A percentile compares a stretch with the other conserved stretches of the same genome.
These are phyloP conservation scores for Diaporthe citrichinensis DNA, from an alignment of 2,329 filamentous ascomycete species.

Conservation along the genomic window DNA sequence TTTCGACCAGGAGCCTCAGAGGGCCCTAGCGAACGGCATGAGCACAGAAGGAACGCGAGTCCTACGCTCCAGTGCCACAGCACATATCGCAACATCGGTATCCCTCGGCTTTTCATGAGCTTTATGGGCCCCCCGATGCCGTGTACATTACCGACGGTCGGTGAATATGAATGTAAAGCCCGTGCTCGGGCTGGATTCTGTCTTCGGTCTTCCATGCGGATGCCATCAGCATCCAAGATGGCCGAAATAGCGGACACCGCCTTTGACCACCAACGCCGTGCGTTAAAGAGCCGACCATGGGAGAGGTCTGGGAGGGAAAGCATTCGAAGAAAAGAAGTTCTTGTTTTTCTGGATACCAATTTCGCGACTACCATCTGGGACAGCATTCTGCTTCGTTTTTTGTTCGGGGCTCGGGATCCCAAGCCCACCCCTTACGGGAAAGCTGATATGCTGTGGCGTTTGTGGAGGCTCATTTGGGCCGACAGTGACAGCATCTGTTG, in stretches of 20 bases:
- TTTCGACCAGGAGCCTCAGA: not conserved
- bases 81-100: not conserved
- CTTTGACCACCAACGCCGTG: not conserved
- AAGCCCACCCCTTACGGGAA: not conserved
- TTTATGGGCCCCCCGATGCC: not conserved
- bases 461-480: conserved; percentile 12
- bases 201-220: not conserved
- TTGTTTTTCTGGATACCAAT: conserved; percentile 22
- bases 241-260: not conserved
- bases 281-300: not conserved
- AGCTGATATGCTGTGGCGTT: conserved; percentile 20
- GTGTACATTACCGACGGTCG: conserved; percentile 9
- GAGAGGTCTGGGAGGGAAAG: not conserved
- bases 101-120: not conserved
- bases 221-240: not conserved
- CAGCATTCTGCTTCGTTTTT: conserved; percentile 12
- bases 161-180: not conserved
- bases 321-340: not conserved
- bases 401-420: not conserved
- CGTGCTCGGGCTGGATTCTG: not conserved
- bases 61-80: conserved; percentile 9
- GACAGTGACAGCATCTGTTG: not conserved
- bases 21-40: not conserved
- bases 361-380: conserved; percentile 21
- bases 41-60: not conserved